Base-by-base conservation (phyloP, 2,329 filamentous ascomycete species). In the Claviceps spartinae region DNA sequence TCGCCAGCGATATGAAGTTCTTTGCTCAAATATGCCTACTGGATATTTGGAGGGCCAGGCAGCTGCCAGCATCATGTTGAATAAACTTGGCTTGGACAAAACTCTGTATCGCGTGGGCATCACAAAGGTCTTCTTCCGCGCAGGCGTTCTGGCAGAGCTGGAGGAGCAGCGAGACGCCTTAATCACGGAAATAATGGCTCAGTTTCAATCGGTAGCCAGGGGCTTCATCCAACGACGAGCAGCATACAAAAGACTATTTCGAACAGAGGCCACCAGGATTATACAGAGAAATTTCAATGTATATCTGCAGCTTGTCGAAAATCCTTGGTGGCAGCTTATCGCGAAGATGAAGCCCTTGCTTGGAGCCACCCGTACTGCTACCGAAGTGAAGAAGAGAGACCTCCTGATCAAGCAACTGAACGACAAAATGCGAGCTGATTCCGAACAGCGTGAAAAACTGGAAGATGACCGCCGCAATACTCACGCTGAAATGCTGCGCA, bases 111-210 rank as follows among this genome's bases (percentile, higher is more conserved):
- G 94, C 22, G 89, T 99, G 53, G 93, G 93, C 60, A 74, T 96
- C 53, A 96, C 89, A 24, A 98, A 98, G 68, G 91, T 98, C 13
- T 98, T 98, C 72, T 98, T 98, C 77, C 80, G 94, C 56, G 89
- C 93, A 44, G 93, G 93, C 54, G 91, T 99, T 2, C 77, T 99
- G 47, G 93, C 93, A 40, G 93, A 98, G 66, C 75, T 99, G 14
- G 93, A 99, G 78, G 94, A 97, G 67, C 87, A 94, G 65, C 84
- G 93, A 52, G 93, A 98, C 65, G 77, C 87, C 2, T 76, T 98
- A 20, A 97, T 99, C 59, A 85, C 87, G 7, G 86, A 95, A 57
- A 95, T 98, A 64, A 90, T 98, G 79, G 82, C 85, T 41, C 81
- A 83, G 36, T 98, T 99, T 65, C 94, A 98, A 63, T 93, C 90